A percentile compares a stretch with the other conserved stretches of the same genome.
phyloP scores from a whole-genome alignment of 2,329 filamentous ascomycete species.

The Fusarium sp. region DNA sequence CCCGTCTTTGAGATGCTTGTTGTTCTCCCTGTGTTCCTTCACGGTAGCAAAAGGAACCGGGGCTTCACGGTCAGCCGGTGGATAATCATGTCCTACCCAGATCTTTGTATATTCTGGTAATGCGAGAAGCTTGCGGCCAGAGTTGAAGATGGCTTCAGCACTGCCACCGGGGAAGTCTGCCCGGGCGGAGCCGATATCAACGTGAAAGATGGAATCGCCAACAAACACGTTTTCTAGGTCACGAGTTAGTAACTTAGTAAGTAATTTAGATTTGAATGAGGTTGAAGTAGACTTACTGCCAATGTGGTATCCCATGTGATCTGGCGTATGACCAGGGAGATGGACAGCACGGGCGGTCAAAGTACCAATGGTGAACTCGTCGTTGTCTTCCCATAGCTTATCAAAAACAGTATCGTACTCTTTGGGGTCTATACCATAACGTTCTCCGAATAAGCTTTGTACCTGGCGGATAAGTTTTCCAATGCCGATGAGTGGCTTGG shows the following conservation, averaged over 20 bases:
- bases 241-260: rapidly evolving
- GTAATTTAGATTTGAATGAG: rapidly evolving
- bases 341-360: conserved; percentile 59
- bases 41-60: conserved; percentile 57
- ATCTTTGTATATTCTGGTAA: conserved; percentile 56
- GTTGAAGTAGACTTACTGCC: conserved; percentile 47
- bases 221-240: conserved; percentile 56
- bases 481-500: conserved; percentile 59
- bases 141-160: conserved; percentile 54
- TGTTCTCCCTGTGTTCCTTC: conserved; percentile 54
- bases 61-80: conserved; percentile 46
- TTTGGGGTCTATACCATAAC: conserved; percentile 55
- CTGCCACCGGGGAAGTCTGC: conserved; percentile 65
- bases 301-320: conserved; percentile 67
- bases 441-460: conserved; percentile 58
- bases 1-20: conserved; percentile 58
- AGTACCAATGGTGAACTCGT: conserved; percentile 60
- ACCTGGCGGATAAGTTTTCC: conserved; percentile 62
- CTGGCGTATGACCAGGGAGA: conserved; percentile 68
- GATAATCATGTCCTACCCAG: conserved; percentile 66
- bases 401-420: conserved; percentile 62
- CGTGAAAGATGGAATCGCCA: conserved; percentile 63
- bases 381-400: conserved; percentile 61
- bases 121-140: conserved; percentile 52
- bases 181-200: conserved; percentile 61